phyloP scores from a whole-genome alignment of 768 basidiomycete genomes.

The Xerocomus potaroensis region DNA sequence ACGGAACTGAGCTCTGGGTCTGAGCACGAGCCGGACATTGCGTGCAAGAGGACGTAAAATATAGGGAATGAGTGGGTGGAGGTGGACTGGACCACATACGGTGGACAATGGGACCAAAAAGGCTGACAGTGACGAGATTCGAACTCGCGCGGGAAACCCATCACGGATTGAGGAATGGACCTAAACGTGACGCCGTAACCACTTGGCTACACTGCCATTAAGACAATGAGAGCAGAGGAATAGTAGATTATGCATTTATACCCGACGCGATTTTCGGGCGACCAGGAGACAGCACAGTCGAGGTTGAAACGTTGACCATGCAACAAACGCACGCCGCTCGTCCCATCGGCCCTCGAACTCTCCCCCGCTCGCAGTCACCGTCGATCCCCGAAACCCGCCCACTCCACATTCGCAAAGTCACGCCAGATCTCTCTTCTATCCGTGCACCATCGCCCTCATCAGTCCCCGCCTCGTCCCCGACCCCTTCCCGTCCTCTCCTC shows the following conservation, averaged over 20 bases:
- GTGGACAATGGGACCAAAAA: constrained; percentile 16
- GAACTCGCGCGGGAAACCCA: constrained; percentile 58
- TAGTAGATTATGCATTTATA: not conserved
- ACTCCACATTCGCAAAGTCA: constrained; percentile 39
- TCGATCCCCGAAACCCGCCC: constrained; percentile 35
- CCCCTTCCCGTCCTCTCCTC: constrained; percentile 29
- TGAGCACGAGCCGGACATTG: constrained; percentile 12
- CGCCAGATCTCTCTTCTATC: constrained; percentile 25
- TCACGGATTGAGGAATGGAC: constrained; percentile 41
- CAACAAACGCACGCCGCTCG: constrained; percentile 31
- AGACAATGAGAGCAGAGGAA: rapidly evolving
- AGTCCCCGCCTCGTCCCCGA: constrained; percentile 28
- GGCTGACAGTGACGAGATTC: constrained; percentile 55
- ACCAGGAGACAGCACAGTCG: constrained; percentile 2
- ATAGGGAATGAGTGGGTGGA: not conserved
- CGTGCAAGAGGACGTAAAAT: constrained; percentile 2
- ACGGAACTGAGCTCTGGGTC: constrained; percentile 9
- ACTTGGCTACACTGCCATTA: constrained; percentile 53
- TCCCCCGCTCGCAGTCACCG: constrained; percentile 42
- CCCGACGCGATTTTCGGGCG: constrained; percentile 9
- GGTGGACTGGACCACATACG: constrained; percentile 4
- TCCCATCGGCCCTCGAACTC: constrained; percentile 50
- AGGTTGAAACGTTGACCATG: constrained; percentile 25
- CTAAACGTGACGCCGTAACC: constrained; percentile 61
- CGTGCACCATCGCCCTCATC: constrained; percentile 29